Base-by-base conservation (phyloP, 2,329 filamentous ascomycete genomes). In the Trichophyton mentagrophytes region DNA sequence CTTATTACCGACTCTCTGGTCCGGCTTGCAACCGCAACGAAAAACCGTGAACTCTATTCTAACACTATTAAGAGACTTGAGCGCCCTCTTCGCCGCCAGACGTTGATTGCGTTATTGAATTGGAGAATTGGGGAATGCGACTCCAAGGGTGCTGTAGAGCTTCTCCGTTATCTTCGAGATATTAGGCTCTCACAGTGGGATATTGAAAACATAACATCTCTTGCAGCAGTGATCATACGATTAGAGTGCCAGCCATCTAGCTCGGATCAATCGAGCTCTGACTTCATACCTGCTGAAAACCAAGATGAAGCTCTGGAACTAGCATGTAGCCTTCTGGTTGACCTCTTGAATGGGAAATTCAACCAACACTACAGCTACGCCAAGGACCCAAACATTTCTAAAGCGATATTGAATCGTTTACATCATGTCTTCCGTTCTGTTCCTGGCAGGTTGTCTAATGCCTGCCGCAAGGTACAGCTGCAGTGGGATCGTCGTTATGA, bases 1-100 rank as follows among this genome's bases (percentile, higher is more conserved):
- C 71, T 71, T 56, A 70, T 85, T 25, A 75, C 78, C 2, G 77
- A 81, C 11, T 76, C 80, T 0, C 71, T 85, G 30, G 73, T 83
- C 38, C 77, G 79, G 17, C 84, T 82, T 65, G 82, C 81, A 5
- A 72, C 76, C 9, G 76, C 77, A 17, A 78, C 78, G 9, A 71
- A 76, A 44, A 77, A 84, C 62, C 59, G 56, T 6, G 61, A 66
- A 3, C 66, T 76, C 22, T 67, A 69, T 36, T 64, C 70, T 30
- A 53, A 66, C 6, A 68, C 73, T 40, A 65, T 72, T 2, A 61
- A 66, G 3, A 68, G 67, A 11, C 65, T 75, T 55, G 36, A 60
- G n/a, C 64, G 66, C n/a, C 73, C 72, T 30, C 65, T 73, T 38
- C 67, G 70, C 4, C 59, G 67, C 40, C 72, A 74, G 59, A 73